Conservation (phyloP, 2,329 filamentous ascomycete species). For the Talaromyces rugulosus region DNA sequence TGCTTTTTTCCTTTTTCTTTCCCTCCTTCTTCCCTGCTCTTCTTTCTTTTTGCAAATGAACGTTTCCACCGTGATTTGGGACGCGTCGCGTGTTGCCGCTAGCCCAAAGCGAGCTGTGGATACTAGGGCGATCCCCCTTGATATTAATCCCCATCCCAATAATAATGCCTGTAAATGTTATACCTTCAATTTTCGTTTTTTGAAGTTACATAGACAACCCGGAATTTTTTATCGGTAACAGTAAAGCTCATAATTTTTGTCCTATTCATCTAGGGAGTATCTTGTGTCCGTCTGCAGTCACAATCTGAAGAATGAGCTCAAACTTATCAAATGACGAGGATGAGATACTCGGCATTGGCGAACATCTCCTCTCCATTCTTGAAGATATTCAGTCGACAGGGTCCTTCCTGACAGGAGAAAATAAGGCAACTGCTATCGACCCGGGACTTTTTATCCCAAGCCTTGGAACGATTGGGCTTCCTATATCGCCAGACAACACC, state of each 20-base stretch:
- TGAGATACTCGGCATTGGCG: not conserved
- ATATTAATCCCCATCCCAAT: no score
- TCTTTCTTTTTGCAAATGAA: not conserved
- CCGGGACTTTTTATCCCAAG: constrained; percentile 6
- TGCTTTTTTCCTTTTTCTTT: not conserved
- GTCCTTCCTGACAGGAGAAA: not conserved
- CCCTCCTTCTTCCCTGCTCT: no score
- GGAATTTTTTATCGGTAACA: not conserved
- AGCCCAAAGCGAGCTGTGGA: not conserved
- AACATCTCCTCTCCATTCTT: not conserved
- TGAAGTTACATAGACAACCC: not conserved
- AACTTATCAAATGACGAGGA: not conserved
- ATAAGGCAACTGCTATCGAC: constrained; percentile 9
- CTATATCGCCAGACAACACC: not conserved
- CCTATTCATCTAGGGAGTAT: not conserved
- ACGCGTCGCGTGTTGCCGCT: not conserved
- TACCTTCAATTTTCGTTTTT: not conserved
- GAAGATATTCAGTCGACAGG: not conserved
- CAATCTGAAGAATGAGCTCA: not conserved
- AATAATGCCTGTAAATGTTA: not conserved
- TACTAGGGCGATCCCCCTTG: not conserved
- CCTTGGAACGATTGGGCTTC: constrained; percentile 8
- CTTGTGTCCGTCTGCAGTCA: not conserved
- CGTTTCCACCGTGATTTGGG: not conserved
- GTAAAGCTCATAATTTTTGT: not conserved